These are phyloP conservation scores for Tylopilus sp. DNA, from an alignment of 768 basidiomycete species.

Conservation along the genomic window DNA sequence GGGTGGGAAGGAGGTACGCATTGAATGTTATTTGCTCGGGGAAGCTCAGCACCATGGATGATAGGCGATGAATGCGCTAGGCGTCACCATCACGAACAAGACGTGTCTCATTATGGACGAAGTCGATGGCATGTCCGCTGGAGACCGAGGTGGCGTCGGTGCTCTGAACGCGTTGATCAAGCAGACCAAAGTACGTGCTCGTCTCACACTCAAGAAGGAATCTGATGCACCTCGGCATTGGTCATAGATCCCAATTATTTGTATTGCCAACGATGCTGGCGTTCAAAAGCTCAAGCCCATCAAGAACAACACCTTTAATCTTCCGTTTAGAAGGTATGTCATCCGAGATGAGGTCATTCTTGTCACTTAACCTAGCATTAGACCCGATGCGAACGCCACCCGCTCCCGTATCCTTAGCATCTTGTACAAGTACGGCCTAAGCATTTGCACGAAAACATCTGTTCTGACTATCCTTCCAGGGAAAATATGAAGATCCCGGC, in stretches of 20 bases:
- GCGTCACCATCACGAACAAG: constrained; percentile 70
- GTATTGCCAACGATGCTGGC: constrained; percentile 89
- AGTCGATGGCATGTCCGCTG: constrained; percentile 98
- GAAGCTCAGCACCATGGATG: not conserved
- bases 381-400: constrained; percentile 72
- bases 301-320: constrained; percentile 60
- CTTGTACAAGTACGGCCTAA: constrained; percentile 72
- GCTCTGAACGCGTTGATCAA: constrained; percentile 89
- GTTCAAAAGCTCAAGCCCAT: constrained; percentile 93
- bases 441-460: too few species aligned
- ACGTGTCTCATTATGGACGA: constrained; percentile 98
- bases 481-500: constrained; percentile 92
- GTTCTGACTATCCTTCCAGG: constrained; percentile 36
- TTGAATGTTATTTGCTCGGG: constrained; percentile 14
- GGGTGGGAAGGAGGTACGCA: constrained; percentile 50
- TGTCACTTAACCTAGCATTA: constrained; percentile 25
- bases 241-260: constrained; percentile 87
- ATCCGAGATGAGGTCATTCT: not conserved
- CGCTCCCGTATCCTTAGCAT: constrained; percentile 89
- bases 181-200: constrained; percentile 72
- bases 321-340: constrained; percentile 75
- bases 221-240: not conserved
- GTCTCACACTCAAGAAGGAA: too few species aligned
- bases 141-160: constrained; percentile 94
- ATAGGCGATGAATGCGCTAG: constrained; percentile 62